These are phyloP conservation scores for Parmelia sp. DNA, from an alignment of 495 filamentous ascomycete species.

Conservation along the genomic window DNA sequence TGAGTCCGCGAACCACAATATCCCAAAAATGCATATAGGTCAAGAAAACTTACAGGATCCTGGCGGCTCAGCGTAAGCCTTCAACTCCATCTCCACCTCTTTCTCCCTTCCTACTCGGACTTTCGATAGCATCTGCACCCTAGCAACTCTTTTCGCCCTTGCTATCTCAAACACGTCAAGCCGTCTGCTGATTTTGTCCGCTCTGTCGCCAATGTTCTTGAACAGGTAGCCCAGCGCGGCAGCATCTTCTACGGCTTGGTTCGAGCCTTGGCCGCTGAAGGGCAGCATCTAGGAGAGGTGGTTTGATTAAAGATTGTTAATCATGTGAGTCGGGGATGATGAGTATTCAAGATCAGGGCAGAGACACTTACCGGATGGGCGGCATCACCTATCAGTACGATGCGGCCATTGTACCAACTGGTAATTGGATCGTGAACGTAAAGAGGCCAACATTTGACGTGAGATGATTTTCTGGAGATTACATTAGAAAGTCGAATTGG, in stretches of 20 bases:
- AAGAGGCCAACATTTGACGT: slow-evolving; percentile 46
- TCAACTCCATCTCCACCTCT: slow-evolving; percentile 21
- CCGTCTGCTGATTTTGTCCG: slow-evolving; percentile 25
- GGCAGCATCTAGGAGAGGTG: slow-evolving; percentile 38
- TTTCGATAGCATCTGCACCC: slow-evolving; percentile 34
- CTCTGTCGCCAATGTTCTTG: slow-evolving; percentile 24
- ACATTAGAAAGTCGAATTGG: slow-evolving; percentile 7
- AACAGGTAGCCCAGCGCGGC: slow-evolving; percentile 35
- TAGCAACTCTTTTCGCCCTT: slow-evolving; percentile 31
- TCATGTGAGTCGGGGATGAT: background rate
- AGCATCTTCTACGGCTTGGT: slow-evolving; percentile 40
- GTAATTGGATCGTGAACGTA: slow-evolving; percentile 32
- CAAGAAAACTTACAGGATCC: slow-evolving; percentile 11
- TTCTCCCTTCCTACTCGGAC: slow-evolving; percentile 22
- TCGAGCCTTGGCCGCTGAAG: slow-evolving; percentile 35
- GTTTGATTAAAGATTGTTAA: slow-evolving; percentile 5
- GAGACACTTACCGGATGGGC: slow-evolving; percentile 41
- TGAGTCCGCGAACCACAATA: background rate
- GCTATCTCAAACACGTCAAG: slow-evolving; percentile 36
- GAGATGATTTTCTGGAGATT: slow-evolving; percentile 10
- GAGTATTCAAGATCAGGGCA: slow-evolving; percentile 1
- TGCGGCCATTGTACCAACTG: slow-evolving; percentile 35
- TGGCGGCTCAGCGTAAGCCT: slow-evolving; percentile 23
- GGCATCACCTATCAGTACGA: slow-evolving; percentile 45
- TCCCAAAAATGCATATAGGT: background rate